These are phyloP conservation scores for Fraxinus cuspidata DNA, from an alignment of 257 asterid species.

Conservation along the genomic window DNA sequence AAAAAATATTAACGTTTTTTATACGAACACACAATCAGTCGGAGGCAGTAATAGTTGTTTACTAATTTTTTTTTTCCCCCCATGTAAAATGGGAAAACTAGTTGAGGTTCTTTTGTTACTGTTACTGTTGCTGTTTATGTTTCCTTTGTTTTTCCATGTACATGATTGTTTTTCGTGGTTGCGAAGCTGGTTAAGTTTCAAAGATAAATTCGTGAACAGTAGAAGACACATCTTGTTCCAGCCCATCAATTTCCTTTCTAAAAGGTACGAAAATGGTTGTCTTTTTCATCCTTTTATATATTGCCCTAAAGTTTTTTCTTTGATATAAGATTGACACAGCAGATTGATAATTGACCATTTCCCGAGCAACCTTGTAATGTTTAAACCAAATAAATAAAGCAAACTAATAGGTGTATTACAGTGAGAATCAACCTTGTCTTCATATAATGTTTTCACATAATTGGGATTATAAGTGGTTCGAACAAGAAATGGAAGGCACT, in stretches of 20 bases:
- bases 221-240: constrained; percentile 30
- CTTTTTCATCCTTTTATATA: not conserved
- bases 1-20: constrained; percentile 1
- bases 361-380: not conserved
- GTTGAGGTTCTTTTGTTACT: constrained; percentile 34
- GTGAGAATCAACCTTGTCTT: not conserved
- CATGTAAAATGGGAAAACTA: constrained; percentile 31
- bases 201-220: constrained; percentile 31
- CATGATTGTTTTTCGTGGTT: constrained; percentile 27
- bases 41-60: constrained; percentile 7
- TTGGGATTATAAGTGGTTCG: not conserved
- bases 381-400: not conserved
- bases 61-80: not conserved
- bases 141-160: constrained; percentile 22
- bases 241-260: constrained; percentile 26
- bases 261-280: constrained; percentile 24
- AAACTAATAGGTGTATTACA: too few species aligned
- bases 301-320: not conserved
- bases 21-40: not conserved
- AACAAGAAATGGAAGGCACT: not conserved
- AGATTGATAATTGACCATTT: not conserved
- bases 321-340: not conserved
- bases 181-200: constrained; percentile 28
- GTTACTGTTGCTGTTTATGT: constrained; percentile 27
- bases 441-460: not conserved